Base-by-base conservation (phyloP, 108 stramenopile genomes). In the Cyclotella distinguenda region DNA sequence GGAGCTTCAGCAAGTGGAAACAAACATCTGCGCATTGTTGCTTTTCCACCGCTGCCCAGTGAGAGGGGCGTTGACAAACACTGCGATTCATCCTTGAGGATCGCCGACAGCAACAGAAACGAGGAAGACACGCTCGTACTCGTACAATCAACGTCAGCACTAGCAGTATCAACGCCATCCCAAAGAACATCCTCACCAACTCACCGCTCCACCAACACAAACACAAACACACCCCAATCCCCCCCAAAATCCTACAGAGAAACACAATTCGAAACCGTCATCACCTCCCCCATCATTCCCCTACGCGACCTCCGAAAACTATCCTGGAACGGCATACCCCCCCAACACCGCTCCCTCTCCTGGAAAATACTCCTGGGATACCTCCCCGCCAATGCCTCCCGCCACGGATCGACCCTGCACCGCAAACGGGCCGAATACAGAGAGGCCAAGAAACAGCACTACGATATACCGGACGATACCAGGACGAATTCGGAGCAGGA, bases 401-500 rank as follows among this genome's bases (percentile, higher is more conserved):
- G 93, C 11, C 80, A 87, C 33, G 33, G 55, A 47, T 60, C 75
- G 18, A 86, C 86, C 12, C 42, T 91, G 28, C 39, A 61, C n/a
- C 78, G 90, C 34, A 91, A 87, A 69, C 83, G 93, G 19, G 54
- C 65, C 36, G 93, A 95, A 66, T 95, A 95, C 72, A 70, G 73
- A 38, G 90, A 91, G 57, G 90, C 93, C 19, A 88, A 88, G 21
- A 46, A 43, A 13, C 88, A 88, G 60, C 92, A 93, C 72, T 93
- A 89, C 69, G 84, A 88, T 52, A 90, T 93, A 73, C 87, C 89
- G 43, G 89, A 90, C 49, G 65, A 89, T 62, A 55, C 80, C 9
- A 78, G 95, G 15, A 93, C 89, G 13, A 54, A 83, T 49, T 88
- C 93, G 51, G 97, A 98, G 69, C 96, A 96, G 82, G 92, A 95